Percentiles rank a stretch among this genome's conserved stretches.
Conservation (phyloP, 2,329 filamentous ascomycete species). For the Trichoderma atroviride region DNA sequence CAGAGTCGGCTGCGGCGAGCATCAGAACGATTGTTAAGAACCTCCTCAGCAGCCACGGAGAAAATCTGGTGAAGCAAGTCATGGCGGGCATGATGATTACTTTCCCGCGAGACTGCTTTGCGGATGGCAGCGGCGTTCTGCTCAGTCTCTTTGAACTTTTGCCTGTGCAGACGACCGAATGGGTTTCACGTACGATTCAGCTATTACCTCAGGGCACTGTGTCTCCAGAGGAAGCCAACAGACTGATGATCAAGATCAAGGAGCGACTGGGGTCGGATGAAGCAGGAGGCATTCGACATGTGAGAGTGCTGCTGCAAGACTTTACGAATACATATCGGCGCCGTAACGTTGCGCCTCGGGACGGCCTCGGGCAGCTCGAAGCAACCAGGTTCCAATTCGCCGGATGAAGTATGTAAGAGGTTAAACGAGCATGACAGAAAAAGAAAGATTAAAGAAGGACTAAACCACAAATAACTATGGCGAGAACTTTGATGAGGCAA, state of each 20-base stretch:
- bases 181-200: constrained; percentile 82
- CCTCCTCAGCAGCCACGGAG: constrained; percentile 70
- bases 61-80: constrained; percentile 80
- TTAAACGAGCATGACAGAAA: neutral
- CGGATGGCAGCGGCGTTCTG: constrained; percentile 90
- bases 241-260: constrained; percentile 77
- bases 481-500: neutral
- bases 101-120: constrained; percentile 93
- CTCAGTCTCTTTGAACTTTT: constrained; percentile 86
- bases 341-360: constrained; percentile 91
- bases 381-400: constrained; percentile 82
- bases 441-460: neutral
- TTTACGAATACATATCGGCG: constrained; percentile 94
- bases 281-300: constrained; percentile 66
- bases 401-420: constrained; percentile 35
- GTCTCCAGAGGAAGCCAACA: constrained; percentile 75
- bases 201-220: constrained; percentile 84
- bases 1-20: constrained; percentile 64
- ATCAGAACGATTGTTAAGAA: constrained; percentile 73
- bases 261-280: constrained; percentile 72
- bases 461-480: neutral
- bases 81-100: constrained; percentile 99
- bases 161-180: constrained; percentile 75
- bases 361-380: constrained; percentile 85
- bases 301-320: constrained; percentile 85